Evolutionary conservation across 2,329 filamentous ascomycete species (phyloP).

Genomic region (Macrophomina tecta): DNA sequence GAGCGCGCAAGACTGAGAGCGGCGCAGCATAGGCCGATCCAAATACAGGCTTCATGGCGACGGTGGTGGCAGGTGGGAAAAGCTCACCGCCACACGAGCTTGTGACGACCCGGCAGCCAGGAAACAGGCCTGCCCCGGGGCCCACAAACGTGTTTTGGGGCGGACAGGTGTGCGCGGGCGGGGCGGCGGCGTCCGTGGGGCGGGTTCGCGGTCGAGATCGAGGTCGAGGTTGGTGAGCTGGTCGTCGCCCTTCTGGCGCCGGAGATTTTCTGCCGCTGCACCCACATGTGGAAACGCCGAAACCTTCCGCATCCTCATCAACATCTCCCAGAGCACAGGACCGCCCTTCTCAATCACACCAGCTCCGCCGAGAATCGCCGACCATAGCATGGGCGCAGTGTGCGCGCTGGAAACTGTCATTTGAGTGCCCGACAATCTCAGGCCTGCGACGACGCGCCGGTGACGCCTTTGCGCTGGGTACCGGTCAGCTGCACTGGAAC

Average conservation of each 20-base stretch:
- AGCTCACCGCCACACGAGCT: conserved; percentile 9
- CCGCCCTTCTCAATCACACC: neutral
- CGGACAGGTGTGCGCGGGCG: neutral
- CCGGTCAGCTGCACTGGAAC: neutral
- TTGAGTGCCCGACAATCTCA: neutral
- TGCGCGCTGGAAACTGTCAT: neutral
- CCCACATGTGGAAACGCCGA: neutral
- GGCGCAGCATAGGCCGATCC: conserved; percentile 24
- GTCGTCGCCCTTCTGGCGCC: neutral
- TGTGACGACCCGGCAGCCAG: conserved; percentile 3
- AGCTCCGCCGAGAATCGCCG: neutral
- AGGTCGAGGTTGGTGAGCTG: neutral
- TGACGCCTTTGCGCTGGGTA: neutral
- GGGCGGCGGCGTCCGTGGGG: neutral
- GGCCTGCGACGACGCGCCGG: neutral
- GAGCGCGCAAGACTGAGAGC: conserved; percentile 12
- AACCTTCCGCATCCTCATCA: neutral
- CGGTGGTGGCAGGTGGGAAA: neutral
- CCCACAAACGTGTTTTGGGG: neutral
- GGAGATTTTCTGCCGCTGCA: conserved; percentile 14
- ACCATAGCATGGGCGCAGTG: neutral
- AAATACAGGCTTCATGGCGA: neutral
- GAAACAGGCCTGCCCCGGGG: neutral
- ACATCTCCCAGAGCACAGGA: neutral
- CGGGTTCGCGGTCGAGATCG: neutral